A percentile compares a stretch with the other conserved stretches of the same genome.
These are phyloP conservation scores for Hemileccinum hortonii DNA, from an alignment of 1,284 basidiomycete species.

Conservation along the genomic window DNA sequence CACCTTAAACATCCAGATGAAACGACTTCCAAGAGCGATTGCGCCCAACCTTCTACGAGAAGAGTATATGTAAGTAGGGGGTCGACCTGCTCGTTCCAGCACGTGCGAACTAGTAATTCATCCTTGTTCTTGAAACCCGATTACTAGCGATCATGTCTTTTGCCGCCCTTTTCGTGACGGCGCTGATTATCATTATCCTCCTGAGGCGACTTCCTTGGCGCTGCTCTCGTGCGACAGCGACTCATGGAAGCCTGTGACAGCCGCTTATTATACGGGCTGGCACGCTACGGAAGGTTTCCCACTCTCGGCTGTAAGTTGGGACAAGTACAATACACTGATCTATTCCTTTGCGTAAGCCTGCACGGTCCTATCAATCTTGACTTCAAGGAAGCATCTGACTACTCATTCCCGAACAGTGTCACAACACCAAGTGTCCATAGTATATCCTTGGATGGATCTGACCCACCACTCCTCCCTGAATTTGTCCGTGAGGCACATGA, in stretches of 20 bases:
- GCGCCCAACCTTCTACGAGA: too few relatives aligned
- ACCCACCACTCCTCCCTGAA: slow-evolving; percentile 43
- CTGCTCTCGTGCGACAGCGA: too few relatives aligned
- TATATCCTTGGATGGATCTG: slow-evolving; percentile 42
- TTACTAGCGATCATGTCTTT: slow-evolving; percentile 10
- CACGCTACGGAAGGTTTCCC: slow-evolving; percentile 43
- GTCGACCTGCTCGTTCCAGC: not conserved
- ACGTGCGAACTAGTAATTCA: not conserved
- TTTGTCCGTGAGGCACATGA: slow-evolving; percentile 52
- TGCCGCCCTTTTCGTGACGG: slow-evolving; percentile 1
- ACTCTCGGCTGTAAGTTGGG: slow-evolving; percentile 45
- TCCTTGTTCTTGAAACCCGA: not conserved
- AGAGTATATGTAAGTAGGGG: too few relatives aligned
- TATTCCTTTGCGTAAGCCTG: slow-evolving; percentile 42
- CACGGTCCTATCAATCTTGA: not conserved
- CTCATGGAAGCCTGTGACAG: slow-evolving; percentile 5
- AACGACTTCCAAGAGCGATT: too few relatives aligned
- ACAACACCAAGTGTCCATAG: slow-evolving; percentile 44
- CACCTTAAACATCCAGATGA: too few relatives aligned
- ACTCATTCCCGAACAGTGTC: slow-evolving; percentile 27
- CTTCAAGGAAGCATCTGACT: not conserved
- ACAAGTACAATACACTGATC: slow-evolving; percentile 50
- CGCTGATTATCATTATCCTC: slow-evolving; percentile 13
- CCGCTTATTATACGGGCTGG: slow-evolving; percentile 42
- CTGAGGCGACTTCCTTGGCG: not conserved